Conservation (phyloP, 306 rosid genomes). For the Castanopsis chinensis region DNA sequence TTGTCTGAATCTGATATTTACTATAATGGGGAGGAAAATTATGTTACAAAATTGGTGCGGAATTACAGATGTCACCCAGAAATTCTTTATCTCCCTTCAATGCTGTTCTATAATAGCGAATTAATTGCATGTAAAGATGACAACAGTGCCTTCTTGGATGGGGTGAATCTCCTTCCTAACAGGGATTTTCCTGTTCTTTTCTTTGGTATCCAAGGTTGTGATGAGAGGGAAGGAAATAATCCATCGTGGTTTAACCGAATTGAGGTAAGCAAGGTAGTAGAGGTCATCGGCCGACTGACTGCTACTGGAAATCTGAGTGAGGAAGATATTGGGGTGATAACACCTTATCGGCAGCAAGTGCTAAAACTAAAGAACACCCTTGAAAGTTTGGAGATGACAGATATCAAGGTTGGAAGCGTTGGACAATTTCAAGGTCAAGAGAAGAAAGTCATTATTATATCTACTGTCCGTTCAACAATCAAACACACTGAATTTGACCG, state of each 20-base stretch:
- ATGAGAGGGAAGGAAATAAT: conserved; percentile 94
- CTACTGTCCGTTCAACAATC: conserved; percentile 94
- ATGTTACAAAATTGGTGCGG: conserved; percentile 59
- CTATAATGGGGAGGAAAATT: conserved; percentile 51
- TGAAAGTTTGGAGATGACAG: conserved; percentile 56
- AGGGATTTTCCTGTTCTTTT: conserved; percentile 81
- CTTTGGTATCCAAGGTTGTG: conserved; percentile 94
- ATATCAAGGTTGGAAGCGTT: conserved; percentile 83
- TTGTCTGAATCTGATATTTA: conserved; percentile 52
- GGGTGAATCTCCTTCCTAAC: conserved; percentile 63
- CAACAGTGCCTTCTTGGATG: conserved; percentile 29
- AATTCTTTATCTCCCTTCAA: conserved; percentile 77
- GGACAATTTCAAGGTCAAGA: conserved; percentile 98
- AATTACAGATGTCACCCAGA: conserved; percentile 90
- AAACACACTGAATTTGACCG: conserved; percentile 86
- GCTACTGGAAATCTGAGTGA: conserved; percentile 41
- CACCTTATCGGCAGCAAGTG: conserved; percentile 94
- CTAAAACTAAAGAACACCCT: conserved; percentile 66
- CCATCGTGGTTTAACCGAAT: conserved; percentile 99
- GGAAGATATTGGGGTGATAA: conserved; percentile 82
- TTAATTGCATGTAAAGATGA: conserved; percentile 75
- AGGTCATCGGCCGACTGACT: conserved; percentile 47
- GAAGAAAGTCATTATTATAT: conserved; percentile 74
- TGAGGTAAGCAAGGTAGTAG: conserved; percentile 84
- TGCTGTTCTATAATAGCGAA: conserved; percentile 64